These are phyloP conservation scores for Coleophoma crateriformis DNA, from an alignment of 2,329 filamentous ascomycete genomes.

Conservation along the genomic window DNA sequence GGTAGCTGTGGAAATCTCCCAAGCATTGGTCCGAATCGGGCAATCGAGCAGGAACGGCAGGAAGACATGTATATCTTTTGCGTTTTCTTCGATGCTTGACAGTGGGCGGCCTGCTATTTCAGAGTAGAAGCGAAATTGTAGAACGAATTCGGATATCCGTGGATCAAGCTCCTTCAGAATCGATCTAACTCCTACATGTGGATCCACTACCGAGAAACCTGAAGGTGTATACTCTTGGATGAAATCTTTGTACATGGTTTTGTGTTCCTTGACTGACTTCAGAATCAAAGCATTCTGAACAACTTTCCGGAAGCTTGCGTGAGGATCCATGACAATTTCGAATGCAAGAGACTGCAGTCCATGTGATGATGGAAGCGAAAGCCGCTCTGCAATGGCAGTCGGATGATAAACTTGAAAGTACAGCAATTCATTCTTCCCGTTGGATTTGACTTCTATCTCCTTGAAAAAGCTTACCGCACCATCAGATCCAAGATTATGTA, in stretches of 20 bases:
- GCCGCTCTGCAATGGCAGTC: constrained; percentile 33
- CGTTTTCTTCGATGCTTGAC: constrained; percentile 8
- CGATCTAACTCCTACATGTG: neutral
- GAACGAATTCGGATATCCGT: constrained; percentile 43
- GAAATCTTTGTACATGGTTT: constrained; percentile 16
- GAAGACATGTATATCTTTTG: constrained; percentile 43
- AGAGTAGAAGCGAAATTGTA: constrained; percentile 30
- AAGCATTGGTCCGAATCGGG: constrained; percentile 47
- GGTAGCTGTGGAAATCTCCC: constrained; percentile 45
- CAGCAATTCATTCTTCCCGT: constrained; percentile 13
- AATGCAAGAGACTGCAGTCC: constrained; percentile 32
- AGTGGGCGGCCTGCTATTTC: constrained; percentile 18
- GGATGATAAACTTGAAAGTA: constrained; percentile 31
- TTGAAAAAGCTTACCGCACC: constrained; percentile 65
- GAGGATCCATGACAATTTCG: constrained; percentile 20
- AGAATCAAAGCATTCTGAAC: constrained; percentile 13
- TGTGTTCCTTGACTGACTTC: constrained; percentile 10
- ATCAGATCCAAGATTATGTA: constrained; percentile 60
- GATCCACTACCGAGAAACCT: neutral
- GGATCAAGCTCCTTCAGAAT: constrained; percentile 34
- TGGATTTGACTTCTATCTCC: constrained; percentile 39
- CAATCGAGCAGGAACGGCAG: constrained; percentile 59
- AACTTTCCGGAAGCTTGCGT: constrained; percentile 18
- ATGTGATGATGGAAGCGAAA: constrained; percentile 32
- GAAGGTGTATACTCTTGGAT: constrained; percentile 14